A percentile compares a stretch with the other conserved stretches of the same genome.
These are phyloP conservation scores for Aspergillus sp. DNA, from an alignment of 2,329 filamentous ascomycete genomes.

Conservation along the genomic window DNA sequence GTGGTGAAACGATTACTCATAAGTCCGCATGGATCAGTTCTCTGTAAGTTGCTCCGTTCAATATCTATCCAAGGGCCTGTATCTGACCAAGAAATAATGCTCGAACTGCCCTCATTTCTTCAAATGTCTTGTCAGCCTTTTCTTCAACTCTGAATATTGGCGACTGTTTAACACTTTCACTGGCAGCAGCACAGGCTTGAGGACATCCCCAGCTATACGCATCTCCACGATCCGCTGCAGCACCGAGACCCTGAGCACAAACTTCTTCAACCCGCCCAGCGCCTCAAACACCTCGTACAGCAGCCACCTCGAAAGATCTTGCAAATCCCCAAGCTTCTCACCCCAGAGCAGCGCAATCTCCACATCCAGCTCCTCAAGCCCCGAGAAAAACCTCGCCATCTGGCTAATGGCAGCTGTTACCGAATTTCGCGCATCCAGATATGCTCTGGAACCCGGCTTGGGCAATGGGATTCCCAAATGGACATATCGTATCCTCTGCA, in stretches of 20 bases:
- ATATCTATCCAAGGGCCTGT: too few species aligned
- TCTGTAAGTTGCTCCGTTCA: too few species aligned
- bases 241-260: not conserved
- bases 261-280: not conserved
- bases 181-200: not conserved
- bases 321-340: not conserved
- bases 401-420: not conserved
- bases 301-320: not conserved
- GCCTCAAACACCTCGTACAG: not conserved
- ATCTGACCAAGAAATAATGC: too few species aligned
- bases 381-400: not conserved
- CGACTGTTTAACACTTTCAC: not conserved
- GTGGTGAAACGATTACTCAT: too few species aligned
- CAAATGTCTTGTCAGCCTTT: too few species aligned
- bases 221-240: not conserved
- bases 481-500: not conserved
- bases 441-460: not conserved
- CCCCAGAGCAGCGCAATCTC: not conserved
- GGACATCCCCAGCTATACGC: not conserved
- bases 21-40: too few species aligned
- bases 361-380: not conserved
- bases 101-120: too few species aligned
- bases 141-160: too few species aligned
- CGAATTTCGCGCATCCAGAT: not conserved
- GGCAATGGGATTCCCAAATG: not conserved